Conservation (phyloP, 805 yeast species). For the Maudiozyma bulderi region DNA sequence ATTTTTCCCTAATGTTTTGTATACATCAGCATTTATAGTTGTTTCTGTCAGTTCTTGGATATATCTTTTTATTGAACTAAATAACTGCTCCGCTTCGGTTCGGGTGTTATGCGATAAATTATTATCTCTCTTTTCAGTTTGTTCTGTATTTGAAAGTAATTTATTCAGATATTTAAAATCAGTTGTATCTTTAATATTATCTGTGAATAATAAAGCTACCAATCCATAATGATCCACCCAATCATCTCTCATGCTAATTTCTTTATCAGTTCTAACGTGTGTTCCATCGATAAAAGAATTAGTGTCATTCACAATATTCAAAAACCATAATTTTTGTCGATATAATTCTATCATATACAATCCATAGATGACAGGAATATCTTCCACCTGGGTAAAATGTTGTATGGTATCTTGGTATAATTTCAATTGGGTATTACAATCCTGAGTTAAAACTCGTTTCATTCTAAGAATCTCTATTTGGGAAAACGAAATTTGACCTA, state of each 20-base stretch:
- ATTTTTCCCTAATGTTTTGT: background rate
- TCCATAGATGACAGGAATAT: conserved; percentile 65
- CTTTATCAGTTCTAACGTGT: background rate
- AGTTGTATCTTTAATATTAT: background rate
- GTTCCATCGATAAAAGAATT: background rate
- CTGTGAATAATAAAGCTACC: background rate
- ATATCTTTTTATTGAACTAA: background rate
- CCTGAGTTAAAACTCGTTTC: conserved; percentile 24
- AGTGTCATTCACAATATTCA: conserved; percentile 12
- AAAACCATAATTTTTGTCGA: conserved; percentile 47
- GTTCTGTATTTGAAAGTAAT: background rate
- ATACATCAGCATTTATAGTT: background rate
- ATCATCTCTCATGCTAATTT: background rate
- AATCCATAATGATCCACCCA: background rate
- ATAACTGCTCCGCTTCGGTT: background rate
- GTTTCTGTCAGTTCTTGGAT: background rate
- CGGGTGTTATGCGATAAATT: background rate
- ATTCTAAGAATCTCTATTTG: conserved; percentile 32
- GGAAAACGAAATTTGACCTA: conserved; percentile 29
- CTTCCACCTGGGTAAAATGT: conserved; percentile 38
- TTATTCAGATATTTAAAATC: background rate
- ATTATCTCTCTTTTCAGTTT: background rate
- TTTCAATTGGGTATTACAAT: conserved; percentile 26
- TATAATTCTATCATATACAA: conserved; percentile 53
- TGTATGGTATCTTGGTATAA: conserved; percentile 17